Percentiles rank a stretch among this genome's conserved stretches.
These are phyloP conservation scores for Solanum aculeatissimum DNA, from an alignment of 305 asterid genomes.

Conservation along the genomic window DNA sequence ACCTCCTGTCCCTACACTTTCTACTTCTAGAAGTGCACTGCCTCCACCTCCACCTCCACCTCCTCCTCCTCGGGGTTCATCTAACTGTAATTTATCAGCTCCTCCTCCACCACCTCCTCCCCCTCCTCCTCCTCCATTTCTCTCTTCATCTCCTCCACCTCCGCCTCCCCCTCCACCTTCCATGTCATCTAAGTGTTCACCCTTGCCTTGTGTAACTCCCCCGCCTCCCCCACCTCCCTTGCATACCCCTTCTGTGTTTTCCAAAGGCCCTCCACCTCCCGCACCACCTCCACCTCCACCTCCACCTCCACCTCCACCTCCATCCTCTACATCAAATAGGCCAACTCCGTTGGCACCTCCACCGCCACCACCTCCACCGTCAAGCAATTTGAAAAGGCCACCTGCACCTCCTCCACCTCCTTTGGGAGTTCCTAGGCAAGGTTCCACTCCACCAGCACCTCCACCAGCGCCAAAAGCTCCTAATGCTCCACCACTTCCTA, in stretches of 20 bases:
- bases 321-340: not conserved
- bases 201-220: conserved; percentile 4
- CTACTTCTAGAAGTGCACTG: not conserved
- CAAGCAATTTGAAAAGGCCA: conserved; percentile 5
- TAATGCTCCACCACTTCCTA: conserved; percentile 45
- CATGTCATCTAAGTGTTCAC: conserved; percentile 4
- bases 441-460: conserved; percentile 21
- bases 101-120: not conserved
- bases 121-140: conserved; percentile 7
- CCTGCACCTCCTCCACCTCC: conserved; percentile 35
- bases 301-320: conserved; percentile 9
- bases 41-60: conserved; percentile 10
- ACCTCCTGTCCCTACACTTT: not conserved
- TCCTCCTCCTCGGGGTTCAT: not conserved
- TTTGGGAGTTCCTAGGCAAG: not conserved
- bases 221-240: conserved; percentile 17
- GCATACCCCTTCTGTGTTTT: conserved; percentile 4
- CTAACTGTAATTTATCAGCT: not conserved
- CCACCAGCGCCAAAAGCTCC: conserved; percentile 18
- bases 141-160: conserved; percentile 14
- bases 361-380: conserved; percentile 16
- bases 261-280: conserved; percentile 13
- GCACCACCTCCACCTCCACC: conserved; percentile 16
- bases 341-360: conserved; percentile 3
- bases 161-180: conserved; percentile 8